Conservation (phyloP, 805 yeast species). For the Yamadazyma scolyti region DNA sequence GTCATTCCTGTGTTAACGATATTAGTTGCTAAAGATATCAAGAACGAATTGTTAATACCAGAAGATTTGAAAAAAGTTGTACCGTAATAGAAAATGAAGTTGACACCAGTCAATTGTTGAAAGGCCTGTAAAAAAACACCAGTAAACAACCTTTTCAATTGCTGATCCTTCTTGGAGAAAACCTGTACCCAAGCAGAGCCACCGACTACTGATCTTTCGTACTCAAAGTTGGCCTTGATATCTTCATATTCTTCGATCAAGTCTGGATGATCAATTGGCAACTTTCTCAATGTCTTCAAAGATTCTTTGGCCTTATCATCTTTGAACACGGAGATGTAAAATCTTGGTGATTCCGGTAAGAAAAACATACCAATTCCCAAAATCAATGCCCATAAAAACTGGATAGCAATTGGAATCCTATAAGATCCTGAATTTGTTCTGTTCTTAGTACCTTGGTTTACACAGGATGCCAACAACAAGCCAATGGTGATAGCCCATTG, state of each 20-base stretch:
- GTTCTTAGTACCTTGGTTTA: constrained; percentile 33
- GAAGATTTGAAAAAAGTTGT: constrained; percentile 72
- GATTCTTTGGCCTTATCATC: constrained; percentile 29
- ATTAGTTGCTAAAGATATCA: constrained; percentile 40
- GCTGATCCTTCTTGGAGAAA: constrained; percentile 57
- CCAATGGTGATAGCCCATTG: constrained; percentile 42
- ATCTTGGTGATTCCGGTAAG: constrained; percentile 40
- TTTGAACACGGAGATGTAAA: constrained; percentile 26
- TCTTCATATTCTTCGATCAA: constrained; percentile 71
- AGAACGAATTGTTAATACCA: constrained; percentile 52
- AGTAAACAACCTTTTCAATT: constrained; percentile 43
- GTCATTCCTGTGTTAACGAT: constrained; percentile 39
- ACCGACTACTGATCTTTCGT: constrained; percentile 59
- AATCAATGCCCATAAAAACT: constrained; percentile 35
- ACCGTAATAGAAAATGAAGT: constrained; percentile 88
- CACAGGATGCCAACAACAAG: constrained; percentile 33
- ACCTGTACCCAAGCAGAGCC: constrained; percentile 50
- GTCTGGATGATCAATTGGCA: constrained; percentile 66
- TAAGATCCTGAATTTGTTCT: constrained; percentile 37
- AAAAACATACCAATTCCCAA: constrained; percentile 31
- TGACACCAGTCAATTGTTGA: constrained; percentile 90
- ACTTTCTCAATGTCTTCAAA: constrained; percentile 31
- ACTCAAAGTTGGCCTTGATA: constrained; percentile 71
- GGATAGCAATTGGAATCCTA: constrained; percentile 40
- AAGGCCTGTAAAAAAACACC: constrained; percentile 71